Evolutionary conservation across 768 basidiomycete genomes (phyloP), one percentile per base, ranked within the genome.

Genomic region (Nidularia pulvinata): DNA sequence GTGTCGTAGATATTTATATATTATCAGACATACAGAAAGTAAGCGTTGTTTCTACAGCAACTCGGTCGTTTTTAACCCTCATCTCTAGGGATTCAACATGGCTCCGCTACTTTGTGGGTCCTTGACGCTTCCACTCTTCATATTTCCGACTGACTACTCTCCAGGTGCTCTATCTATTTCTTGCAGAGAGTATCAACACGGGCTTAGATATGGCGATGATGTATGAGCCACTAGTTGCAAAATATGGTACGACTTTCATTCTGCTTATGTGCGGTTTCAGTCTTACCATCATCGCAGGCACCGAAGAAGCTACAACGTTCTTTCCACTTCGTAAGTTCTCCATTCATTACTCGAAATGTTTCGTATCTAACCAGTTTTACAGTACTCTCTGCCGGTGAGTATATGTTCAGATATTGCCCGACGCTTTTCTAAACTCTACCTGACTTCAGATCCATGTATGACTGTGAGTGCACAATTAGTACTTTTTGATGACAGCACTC

Each of bases 171-270:
- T 75, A 70, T 52, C 59, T 74, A 6, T 65, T 74, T 33, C 49
- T 73, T 14, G 55, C 68, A 10, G 75, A 77, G 55, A 71, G 71
- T 0, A 36, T 59, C 36, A 77, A 77, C 51, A 72, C 73, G 2
- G 67, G 37, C 0, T 63, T 68, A 34, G 68, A 70, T 51, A 72
- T 75, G 30, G 68, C 59, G 5, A 64, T 75, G 34, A 62, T 74
- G 52, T 77, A 72, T 53, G 68, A 77, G 54, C 75, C 73, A 19
- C 57, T 77, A 10, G 65, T 77, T 30, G 59, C 73, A 9, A 61
- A 68, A 16, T 74, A 64, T 53, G 75, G 75, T 71, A 36, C 9
- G 51, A 33, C 9, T 11, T 14, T 34, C 14, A 2, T 10, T 34
- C 34, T 34, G 14, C 10, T 9, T 13, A n/a, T 49, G 25, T 5